Evolutionary conservation across 306 rosid genomes (phyloP).

Genomic region (Acacia melanoxylon): DNA sequence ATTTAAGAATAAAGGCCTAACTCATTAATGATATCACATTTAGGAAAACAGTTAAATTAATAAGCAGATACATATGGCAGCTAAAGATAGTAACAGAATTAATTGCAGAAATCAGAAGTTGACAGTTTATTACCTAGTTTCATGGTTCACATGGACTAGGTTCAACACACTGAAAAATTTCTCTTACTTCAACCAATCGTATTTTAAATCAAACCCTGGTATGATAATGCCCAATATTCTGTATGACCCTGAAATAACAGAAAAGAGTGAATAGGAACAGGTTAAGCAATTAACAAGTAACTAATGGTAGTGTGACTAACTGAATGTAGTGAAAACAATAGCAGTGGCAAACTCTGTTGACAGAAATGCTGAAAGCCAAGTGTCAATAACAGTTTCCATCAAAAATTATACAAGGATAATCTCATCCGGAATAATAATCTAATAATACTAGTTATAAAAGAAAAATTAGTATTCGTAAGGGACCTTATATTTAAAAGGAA

Average conservation of each 20-base stretch:
- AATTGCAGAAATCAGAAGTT: background rate
- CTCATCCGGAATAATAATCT: background rate
- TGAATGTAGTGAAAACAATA: constrained; percentile 26
- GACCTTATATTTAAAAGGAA: background rate
- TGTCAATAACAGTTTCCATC: constrained; percentile 20
- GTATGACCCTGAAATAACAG: constrained; percentile 40
- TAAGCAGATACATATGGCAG: background rate
- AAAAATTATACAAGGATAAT: constrained; percentile 6
- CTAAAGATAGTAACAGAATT: background rate
- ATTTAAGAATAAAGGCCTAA: constrained; percentile 7
- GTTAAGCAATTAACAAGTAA: constrained; percentile 16
- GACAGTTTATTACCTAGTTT: constrained; percentile 65
- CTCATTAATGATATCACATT: background rate
- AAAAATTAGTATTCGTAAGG: background rate
- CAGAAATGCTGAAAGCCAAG: constrained; percentile 13
- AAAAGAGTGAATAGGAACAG: constrained; percentile 26
- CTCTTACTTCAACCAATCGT: constrained; percentile 16
- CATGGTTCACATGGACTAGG: constrained; percentile 47
- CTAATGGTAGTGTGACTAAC: background rate
- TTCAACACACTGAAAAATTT: constrained; percentile 23
- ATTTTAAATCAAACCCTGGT: constrained; percentile 16
- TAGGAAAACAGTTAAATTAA: background rate
- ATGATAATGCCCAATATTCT: background rate
- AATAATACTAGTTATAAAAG: background rate
- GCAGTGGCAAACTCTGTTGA: constrained; percentile 12